Conservation (phyloP, 139 green algal genomes). For the Micractinium conductrix region DNA sequence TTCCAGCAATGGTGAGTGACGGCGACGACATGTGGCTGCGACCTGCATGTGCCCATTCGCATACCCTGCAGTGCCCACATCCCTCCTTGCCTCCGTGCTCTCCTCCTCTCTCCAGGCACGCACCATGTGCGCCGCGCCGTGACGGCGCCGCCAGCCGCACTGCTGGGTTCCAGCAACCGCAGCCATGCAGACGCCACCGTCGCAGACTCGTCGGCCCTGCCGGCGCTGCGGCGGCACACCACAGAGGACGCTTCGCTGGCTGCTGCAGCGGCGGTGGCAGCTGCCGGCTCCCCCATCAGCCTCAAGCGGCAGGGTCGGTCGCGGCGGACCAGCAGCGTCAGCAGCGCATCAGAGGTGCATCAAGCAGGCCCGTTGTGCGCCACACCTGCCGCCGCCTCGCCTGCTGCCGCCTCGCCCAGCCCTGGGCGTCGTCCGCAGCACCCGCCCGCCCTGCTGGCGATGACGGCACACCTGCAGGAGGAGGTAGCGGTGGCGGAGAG, state of each 20-base stretch:
- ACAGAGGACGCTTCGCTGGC: background rate
- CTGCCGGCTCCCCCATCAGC: no score
- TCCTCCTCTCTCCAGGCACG: background rate
- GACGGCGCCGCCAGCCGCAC: background rate
- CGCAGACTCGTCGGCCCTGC: background rate
- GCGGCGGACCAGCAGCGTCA: no score
- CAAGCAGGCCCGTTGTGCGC: no score
- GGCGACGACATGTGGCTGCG: background rate
- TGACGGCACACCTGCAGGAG: constrained; percentile 11
- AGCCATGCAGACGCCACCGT: background rate
- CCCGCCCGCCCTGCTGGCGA: background rate
- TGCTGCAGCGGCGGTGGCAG: background rate
- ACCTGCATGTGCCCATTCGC: background rate
- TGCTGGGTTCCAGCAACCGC: background rate
- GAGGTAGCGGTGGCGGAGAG: constrained; percentile 29
- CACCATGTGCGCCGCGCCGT: background rate
- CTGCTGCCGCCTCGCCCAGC: no score
- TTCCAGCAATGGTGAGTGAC: background rate
- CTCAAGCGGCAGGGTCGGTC: no score
- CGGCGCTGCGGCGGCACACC: background rate
- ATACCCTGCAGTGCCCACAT: background rate
- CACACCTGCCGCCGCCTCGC: no score
- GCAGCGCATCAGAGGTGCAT: no score
- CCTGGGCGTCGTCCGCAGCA: background rate
- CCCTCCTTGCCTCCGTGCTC: background rate